Conservation (phyloP, 2,329 filamentous ascomycete species). For the Phialemonium atrogriseum region DNA sequence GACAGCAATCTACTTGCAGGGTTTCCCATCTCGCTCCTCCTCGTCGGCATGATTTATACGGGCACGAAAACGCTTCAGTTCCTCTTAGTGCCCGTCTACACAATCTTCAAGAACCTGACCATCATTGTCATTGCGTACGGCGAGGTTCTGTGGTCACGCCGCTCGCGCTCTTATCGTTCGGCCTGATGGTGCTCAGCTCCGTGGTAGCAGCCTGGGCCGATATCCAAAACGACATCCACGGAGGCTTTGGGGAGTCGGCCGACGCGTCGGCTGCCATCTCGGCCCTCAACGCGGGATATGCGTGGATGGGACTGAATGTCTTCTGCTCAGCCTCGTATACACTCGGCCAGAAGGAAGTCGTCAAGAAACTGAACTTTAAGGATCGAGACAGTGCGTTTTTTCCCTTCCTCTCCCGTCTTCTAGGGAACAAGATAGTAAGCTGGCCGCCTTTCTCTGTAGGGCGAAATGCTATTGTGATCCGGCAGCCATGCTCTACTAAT, state of each 20-base stretch:
- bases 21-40: constrained; percentile 92
- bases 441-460: constrained; percentile 21
- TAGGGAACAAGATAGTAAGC: constrained; percentile 4
- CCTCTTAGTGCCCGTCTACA: constrained; percentile 96
- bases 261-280: constrained; percentile 70
- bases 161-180: constrained; percentile 86
- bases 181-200: constrained; percentile 92
- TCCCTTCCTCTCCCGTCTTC: neutral
- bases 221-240: constrained; percentile 74
- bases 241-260: constrained; percentile 41
- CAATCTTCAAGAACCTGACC: constrained; percentile 99
- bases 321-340: constrained; percentile 88
- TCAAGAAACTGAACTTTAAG: constrained; percentile 99
- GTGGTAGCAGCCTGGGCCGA: constrained; percentile 95
- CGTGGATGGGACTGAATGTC: constrained; percentile 98
- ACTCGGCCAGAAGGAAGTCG: constrained; percentile 91
- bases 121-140: constrained; percentile 98
- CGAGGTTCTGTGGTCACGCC: constrained; percentile 91
- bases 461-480: too few species aligned
- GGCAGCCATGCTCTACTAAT: constrained; percentile 99
- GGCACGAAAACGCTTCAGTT: constrained; percentile 92
- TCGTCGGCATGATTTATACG: constrained; percentile 99
- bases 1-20: constrained; percentile 52
- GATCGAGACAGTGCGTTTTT: constrained; percentile 96
- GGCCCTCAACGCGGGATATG: constrained; percentile 87